A percentile compares a stretch with the other conserved stretches of the same genome.
These are phyloP conservation scores for Phialemonium atrogriseum DNA, from an alignment of 2,329 filamentous ascomycete species.

Conservation along the genomic window DNA sequence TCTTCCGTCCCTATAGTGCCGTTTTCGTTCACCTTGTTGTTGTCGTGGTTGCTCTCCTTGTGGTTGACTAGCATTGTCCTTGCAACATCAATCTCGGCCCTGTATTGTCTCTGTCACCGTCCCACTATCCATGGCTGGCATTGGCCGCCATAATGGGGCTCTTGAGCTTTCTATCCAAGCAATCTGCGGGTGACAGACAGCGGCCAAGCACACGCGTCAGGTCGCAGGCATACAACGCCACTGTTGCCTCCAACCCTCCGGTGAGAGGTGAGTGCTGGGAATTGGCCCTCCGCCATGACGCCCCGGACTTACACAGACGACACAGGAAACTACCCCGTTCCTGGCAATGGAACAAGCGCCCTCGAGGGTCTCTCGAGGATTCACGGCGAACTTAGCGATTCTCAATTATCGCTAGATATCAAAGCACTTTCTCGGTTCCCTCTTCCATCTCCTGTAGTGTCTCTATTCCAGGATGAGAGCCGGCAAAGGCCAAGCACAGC, in stretches of 20 bases:
- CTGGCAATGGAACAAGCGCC: slow-evolving; percentile 30
- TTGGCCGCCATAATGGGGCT: slow-evolving; percentile 19
- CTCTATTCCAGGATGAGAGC: slow-evolving; percentile 18
- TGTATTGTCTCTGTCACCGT: no score
- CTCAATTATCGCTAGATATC: slow-evolving; percentile 11
- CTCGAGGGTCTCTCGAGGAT: slow-evolving; percentile 26
- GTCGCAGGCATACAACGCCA: slow-evolving; percentile 14
- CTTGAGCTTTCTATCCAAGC: slow-evolving; percentile 20
- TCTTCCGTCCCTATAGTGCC: no score
- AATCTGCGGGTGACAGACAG: slow-evolving; percentile 11
- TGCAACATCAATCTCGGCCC: no score
- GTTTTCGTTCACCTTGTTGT: no score
- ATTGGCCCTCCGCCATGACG: not conserved
- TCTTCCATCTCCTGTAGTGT: slow-evolving; percentile 20
- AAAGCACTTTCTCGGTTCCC: slow-evolving; percentile 10
- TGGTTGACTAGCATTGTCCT: no score
- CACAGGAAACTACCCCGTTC: slow-evolving; percentile 29
- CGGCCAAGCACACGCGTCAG: slow-evolving; percentile 8
- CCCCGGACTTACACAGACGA: slow-evolving; percentile 4
- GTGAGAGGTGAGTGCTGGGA: slow-evolving; percentile 14
- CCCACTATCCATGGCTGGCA: slow-evolving; percentile 7
- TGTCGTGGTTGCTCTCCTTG: no score
- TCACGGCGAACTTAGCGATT: slow-evolving; percentile 19
- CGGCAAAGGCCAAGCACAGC: slow-evolving; percentile 29
- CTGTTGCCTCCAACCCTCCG: slow-evolving; percentile 10